Evolutionary conservation across 129 eudicot genomes (phyloP).

Genomic region (Arctium lappa): DNA sequence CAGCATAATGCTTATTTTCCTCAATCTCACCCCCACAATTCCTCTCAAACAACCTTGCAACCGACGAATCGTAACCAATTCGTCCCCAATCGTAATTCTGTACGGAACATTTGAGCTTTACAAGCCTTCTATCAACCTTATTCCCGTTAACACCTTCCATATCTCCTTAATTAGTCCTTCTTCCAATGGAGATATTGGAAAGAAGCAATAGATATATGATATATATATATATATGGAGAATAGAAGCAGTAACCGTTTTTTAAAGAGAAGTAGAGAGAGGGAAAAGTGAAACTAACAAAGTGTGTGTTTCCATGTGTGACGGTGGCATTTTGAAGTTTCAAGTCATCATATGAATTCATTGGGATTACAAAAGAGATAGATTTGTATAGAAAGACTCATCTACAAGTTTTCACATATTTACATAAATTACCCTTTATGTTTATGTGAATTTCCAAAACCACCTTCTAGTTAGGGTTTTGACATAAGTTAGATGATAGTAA

Average conservation of each 20-base stretch:
- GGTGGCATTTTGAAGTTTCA: conserved; percentile 28
- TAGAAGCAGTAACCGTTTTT: conserved; percentile 20
- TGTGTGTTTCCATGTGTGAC: conserved; percentile 9
- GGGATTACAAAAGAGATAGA: conserved; percentile 16
- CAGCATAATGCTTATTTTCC: conserved; percentile 63
- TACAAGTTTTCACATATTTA: conserved; percentile 6
- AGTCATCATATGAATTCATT: conserved; percentile 20
- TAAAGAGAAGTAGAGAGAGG: conserved; percentile 41
- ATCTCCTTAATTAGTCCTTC: neutral
- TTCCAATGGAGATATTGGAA: neutral
- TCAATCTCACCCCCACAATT: conserved; percentile 48
- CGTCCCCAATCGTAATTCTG: conserved; percentile 85
- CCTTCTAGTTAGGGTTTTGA: neutral
- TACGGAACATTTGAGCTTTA: conserved; percentile 68
- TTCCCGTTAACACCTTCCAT: conserved; percentile 5
- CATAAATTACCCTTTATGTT: neutral
- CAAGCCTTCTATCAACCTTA: conserved; percentile 13
- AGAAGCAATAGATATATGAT: neutral
- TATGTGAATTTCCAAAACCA: neutral
- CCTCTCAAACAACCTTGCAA: conserved; percentile 42
- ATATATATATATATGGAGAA: neutral
- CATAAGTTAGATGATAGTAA: neutral
- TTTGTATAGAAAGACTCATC: conserved; percentile 33
- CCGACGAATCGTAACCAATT: conserved; percentile 59
- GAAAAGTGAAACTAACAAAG: conserved; percentile 18